Evolutionary conservation across 306 rosid genomes (phyloP), one percentile per base, ranked within the genome.

Genomic region (Malus sieversii): DNA sequence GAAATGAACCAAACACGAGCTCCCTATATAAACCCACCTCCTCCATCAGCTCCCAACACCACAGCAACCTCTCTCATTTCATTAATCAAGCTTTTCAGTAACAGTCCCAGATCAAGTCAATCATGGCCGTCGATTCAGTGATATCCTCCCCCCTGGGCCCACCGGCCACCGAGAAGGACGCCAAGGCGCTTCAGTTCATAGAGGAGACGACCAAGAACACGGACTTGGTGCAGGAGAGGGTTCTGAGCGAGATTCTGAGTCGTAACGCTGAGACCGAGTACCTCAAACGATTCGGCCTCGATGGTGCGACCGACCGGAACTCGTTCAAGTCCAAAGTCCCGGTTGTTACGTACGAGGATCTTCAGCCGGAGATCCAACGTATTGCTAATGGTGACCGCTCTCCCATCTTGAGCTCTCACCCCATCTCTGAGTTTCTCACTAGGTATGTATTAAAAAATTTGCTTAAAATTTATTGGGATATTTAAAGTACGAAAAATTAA

Each of bases 361-460:
- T 95, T 2, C 88, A 80, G 68, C 93, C 93, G 6, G 84, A 90
- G 70, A 89, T 95, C 55, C 92, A 90, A 69, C 95, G 99, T 65
- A 88, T 92, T 51, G 96, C 93, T 22, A 87, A 95, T 52, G 99
- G 99, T 18, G 99, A 95, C 74, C 84, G 84, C 77, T 89, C 99
- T 44, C 86, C 88, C 29, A 88, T 95, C 85, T 78, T 95, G 42
- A 85, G 80, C 66, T 18, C 96, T 68, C 87, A 71, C 42, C 97
- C 97, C 22, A 84, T 95, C 75, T 92, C 99, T 0, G 99, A 95
- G 85, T 92, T 95, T 58, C 93, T 95, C 79, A 92, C 99, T 23
- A 95, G 99, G 99, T 90, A 29, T 10, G 4, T 19, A 4, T 11
- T 1, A 7, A 5, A 19, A 64, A 40, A 6, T 68, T 22, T 42